These are phyloP conservation scores for Digitaria exilis DNA, from an alignment of 202 grass and related monocot species.

Conservation along the genomic window DNA sequence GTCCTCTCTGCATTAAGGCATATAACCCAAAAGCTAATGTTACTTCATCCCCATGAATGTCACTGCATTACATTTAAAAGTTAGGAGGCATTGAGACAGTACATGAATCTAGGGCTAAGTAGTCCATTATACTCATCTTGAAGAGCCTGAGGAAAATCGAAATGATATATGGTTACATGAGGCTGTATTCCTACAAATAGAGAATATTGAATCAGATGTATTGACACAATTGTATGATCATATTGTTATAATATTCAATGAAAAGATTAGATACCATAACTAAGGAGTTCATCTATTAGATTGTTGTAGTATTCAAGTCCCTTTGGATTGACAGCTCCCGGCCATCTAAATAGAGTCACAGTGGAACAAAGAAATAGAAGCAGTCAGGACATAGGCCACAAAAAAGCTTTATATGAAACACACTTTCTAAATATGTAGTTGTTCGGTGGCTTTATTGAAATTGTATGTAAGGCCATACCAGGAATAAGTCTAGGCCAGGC, in stretches of 20 bases:
- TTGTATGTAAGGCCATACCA: slow-evolving; percentile 38
- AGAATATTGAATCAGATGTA: slow-evolving; percentile 6
- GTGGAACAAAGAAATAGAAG: slow-evolving; percentile 31
- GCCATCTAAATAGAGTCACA: slow-evolving; percentile 60
- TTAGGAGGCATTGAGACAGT: slow-evolving; percentile 14
- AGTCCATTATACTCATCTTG: slow-evolving; percentile 77
- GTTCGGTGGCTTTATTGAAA: too few species aligned
- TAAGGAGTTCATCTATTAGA: slow-evolving; percentile 78
- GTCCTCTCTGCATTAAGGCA: slow-evolving; percentile 66
- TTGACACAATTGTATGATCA: neutral
- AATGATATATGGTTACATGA: slow-evolving; percentile 89
- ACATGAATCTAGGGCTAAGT: slow-evolving; percentile 81
- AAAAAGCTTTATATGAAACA: too few species aligned
- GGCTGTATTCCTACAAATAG: slow-evolving; percentile 78
- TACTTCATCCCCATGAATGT: neutral
- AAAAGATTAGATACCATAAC: slow-evolving; percentile 53
- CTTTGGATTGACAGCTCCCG: slow-evolving; percentile 69
- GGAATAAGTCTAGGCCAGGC: slow-evolving; percentile 89
- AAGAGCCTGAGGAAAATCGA: slow-evolving; percentile 85
- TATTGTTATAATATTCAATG: neutral
- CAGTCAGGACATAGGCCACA: neutral
- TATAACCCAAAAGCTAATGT: neutral
- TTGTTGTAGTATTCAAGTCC: slow-evolving; percentile 92
- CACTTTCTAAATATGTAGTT: too few species aligned
- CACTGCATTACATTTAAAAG: neutral